Conservation (phyloP, 208 protist genomes). For the Trypanosoma platydactyli region DNA sequence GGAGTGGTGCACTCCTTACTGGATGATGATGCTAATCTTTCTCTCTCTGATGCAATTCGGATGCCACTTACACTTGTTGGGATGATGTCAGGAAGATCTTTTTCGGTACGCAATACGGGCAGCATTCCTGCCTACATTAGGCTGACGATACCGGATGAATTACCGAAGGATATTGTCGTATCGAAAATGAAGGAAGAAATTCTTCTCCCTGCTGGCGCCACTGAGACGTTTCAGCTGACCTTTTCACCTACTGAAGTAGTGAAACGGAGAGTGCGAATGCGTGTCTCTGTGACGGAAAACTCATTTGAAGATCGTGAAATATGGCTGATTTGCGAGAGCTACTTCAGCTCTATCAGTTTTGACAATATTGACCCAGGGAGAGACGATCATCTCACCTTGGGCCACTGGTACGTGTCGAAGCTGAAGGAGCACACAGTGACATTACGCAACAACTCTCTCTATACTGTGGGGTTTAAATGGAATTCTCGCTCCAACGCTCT, state of each 20-base stretch:
- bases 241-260: constrained; percentile 63
- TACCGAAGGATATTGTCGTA: constrained; percentile 21
- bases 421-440: constrained; percentile 69
- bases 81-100: constrained; percentile 31
- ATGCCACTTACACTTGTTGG: constrained; percentile 84
- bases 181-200: constrained; percentile 59
- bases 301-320: constrained; percentile 93
- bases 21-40: neutral
- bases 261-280: constrained; percentile 51
- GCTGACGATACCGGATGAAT: constrained; percentile 50
- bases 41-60: constrained; percentile 60
- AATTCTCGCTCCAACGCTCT: constrained; percentile 21
- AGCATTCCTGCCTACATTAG: constrained; percentile 81
- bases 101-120: constrained; percentile 88
- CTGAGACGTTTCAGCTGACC: constrained; percentile 56
- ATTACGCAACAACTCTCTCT: constrained; percentile 81
- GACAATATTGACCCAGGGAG: constrained; percentile 83
- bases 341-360: constrained; percentile 85
- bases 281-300: constrained; percentile 89
- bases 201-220: constrained; percentile 47
- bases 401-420: constrained; percentile 79
- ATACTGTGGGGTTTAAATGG: constrained; percentile 85
- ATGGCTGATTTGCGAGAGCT: constrained; percentile 78
- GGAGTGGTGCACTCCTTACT: neutral
- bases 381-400: constrained; percentile 80